A percentile compares a stretch with the other conserved stretches of the same genome.
phyloP scores from a whole-genome alignment of 2,329 filamentous ascomycete genomes.

The Bertia moriformis region DNA sequence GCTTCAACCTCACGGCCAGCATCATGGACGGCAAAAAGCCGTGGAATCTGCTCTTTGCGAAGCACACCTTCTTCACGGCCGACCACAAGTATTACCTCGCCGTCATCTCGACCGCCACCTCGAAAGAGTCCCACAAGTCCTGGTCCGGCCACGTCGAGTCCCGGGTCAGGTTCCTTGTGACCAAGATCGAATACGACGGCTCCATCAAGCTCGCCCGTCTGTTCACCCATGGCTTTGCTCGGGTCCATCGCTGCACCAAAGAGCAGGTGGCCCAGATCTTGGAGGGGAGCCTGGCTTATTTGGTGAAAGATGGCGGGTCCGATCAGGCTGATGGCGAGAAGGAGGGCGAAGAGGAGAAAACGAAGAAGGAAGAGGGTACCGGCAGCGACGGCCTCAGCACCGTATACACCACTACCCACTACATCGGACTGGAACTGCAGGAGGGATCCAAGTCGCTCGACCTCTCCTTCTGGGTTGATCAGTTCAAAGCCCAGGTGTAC shows the following conservation, averaged over 20 bases:
- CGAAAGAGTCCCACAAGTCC: conserved; percentile 68
- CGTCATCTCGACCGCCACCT: conserved; percentile 68
- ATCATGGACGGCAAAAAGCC: conserved; percentile 63
- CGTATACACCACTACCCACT: conserved; percentile 83
- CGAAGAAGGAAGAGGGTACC: conserved; percentile 13
- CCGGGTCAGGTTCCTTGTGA: conserved; percentile 74
- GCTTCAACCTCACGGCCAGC: conserved; percentile 60
- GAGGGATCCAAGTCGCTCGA: conserved; percentile 61
- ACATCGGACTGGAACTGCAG: conserved; percentile 72
- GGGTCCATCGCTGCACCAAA: conserved; percentile 57
- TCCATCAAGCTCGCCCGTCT: conserved; percentile 75
- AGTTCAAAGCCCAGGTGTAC: conserved; percentile 73
- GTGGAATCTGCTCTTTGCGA: conserved; percentile 80
- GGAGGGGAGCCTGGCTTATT: conserved; percentile 32
- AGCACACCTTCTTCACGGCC: conserved; percentile 83
- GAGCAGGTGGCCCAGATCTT: conserved; percentile 35
- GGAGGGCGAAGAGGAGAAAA: conserved; percentile 4
- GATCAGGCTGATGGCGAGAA: too few species aligned
- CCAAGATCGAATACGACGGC: conserved; percentile 65
- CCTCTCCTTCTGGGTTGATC: conserved; percentile 66
- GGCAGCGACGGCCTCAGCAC: too few species aligned
- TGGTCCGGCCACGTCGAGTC: conserved; percentile 93
- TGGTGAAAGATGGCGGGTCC: conserved; percentile 17
- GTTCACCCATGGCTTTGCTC: conserved; percentile 84
- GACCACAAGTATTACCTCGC: conserved; percentile 94